Base-by-base conservation (phyloP, 306 rosid species). In the Gastrolobium bilobum region DNA sequence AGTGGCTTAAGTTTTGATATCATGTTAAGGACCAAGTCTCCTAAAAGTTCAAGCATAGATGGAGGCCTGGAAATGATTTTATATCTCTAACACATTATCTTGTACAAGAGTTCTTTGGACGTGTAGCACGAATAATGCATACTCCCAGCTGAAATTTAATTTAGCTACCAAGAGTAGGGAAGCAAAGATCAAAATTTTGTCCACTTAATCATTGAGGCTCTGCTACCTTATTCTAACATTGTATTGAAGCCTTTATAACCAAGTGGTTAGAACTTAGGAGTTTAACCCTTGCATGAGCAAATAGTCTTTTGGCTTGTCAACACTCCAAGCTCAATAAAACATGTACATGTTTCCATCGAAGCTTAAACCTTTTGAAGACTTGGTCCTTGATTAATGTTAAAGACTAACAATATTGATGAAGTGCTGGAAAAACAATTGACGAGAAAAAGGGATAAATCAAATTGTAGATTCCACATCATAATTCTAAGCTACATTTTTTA, bases 331-430 rank as follows among this genome's bases (percentile, higher is more conserved):
- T 15, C 62, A 51, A 70, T 20, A 20, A 20, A 20, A 0, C 26
- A 20, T 20, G 0, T 20, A 46, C 38, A 13, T 13, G 7, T 4
- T 4, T 33, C n/a, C 1, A 6, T 33, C 59, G 26, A 43, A 43
- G 38, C 53, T 20, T 43, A 66, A 43, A 26, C 53, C 2, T 33
- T 50, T 47, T 6, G 42, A 10, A 47, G 29, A 71, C 65, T 38
- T 40, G 40, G 67, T 37, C 76, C 44, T 34, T 57, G 37, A 70
- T 48, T 4, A 37, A 14, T 51, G 15, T 52, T 51, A 70, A 51
- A 20, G 26, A 20, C 26, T 20, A 20, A 20, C 26, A 20, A 20
- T 20, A 20, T 39, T 38, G n/a, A 57, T 33, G 2, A 44, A 31
- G 59, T 13, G 47, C 31, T 60, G 11, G n/a, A 74, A 44, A 48